phyloP scores from a whole-genome alignment of 352 stramenopile species.

The Thalassiosira sp. region DNA sequence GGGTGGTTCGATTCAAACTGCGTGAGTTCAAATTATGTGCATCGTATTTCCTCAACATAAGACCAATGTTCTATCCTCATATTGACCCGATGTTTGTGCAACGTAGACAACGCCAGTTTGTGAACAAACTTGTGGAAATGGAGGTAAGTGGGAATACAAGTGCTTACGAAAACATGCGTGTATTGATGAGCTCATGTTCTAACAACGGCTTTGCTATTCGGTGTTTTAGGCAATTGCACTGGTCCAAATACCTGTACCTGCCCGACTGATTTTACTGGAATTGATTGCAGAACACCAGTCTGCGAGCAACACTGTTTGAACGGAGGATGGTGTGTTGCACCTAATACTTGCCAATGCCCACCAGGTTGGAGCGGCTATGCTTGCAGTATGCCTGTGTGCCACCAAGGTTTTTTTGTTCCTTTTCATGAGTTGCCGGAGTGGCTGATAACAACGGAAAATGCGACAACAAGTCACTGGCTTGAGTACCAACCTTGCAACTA shows the following conservation, averaged over 20 bases:
- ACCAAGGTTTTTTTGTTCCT: slow-evolving; percentile 91
- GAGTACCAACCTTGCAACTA: slow-evolving; percentile 91
- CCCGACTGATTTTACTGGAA: slow-evolving; percentile 86
- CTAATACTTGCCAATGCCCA: slow-evolving; percentile 93
- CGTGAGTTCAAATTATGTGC: slow-evolving; percentile 21
- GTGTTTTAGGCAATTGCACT: slow-evolving; percentile 82
- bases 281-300: slow-evolving; percentile 90
- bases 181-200: background rate
- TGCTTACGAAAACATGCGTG: background rate
- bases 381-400: slow-evolving; percentile 89
- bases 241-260: slow-evolving; percentile 90
- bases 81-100: no score
- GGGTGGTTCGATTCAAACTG: slow-evolving; percentile 97
- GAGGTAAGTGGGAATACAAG: slow-evolving; percentile 69
- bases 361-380: slow-evolving; percentile 90
- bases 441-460: slow-evolving; percentile 34
- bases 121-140: slow-evolving; percentile 94
- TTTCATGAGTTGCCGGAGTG: slow-evolving; percentile 64
- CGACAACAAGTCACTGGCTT: slow-evolving; percentile 81
- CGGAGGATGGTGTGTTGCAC: slow-evolving; percentile 89
- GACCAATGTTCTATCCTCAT: no score
- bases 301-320: slow-evolving; percentile 89
- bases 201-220: background rate
- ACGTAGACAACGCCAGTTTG: slow-evolving; percentile 91
- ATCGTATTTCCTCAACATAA: background rate